Conservation (phyloP, 2,329 filamentous ascomycete species). For the Piedraia hortae region DNA sequence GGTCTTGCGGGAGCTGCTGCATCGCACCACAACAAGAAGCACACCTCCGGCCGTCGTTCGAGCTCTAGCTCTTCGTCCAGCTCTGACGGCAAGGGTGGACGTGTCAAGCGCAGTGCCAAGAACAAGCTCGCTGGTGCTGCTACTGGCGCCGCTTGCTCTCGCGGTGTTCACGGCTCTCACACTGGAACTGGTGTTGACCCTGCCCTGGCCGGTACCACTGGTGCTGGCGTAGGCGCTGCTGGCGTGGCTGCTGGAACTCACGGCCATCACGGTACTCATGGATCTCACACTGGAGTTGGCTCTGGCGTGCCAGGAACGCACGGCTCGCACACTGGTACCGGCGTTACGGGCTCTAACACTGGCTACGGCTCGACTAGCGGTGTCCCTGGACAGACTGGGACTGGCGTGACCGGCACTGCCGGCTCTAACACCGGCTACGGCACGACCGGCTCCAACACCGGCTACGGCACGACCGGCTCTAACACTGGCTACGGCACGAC, state of each 20-base stretch:
- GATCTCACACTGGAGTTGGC: no score
- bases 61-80: conserved; percentile 2
- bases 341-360: not conserved
- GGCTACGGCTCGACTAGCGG: not conserved
- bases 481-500: conserved; percentile 1
- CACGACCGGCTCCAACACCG: not conserved
- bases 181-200: no score
- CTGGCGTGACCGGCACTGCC: not conserved
- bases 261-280: conserved; percentile 1
- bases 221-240: not conserved
- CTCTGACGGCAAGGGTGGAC: no score
- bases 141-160: conserved; percentile 1
- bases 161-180: conserved; percentile 1
- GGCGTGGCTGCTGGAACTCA: not conserved
- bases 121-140: conserved; percentile 3
- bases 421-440: conserved; percentile 1
- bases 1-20: not conserved
- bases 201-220: not conserved
- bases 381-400: not conserved
- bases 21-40: no score
- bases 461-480: not conserved
- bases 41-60: conserved; percentile 2
- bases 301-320: no score
- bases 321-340: not conserved
- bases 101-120: no score